These are phyloP conservation scores for Ceratobasidium sp. DNA, from an alignment of 1,284 basidiomycete species.

Conservation along the genomic window DNA sequence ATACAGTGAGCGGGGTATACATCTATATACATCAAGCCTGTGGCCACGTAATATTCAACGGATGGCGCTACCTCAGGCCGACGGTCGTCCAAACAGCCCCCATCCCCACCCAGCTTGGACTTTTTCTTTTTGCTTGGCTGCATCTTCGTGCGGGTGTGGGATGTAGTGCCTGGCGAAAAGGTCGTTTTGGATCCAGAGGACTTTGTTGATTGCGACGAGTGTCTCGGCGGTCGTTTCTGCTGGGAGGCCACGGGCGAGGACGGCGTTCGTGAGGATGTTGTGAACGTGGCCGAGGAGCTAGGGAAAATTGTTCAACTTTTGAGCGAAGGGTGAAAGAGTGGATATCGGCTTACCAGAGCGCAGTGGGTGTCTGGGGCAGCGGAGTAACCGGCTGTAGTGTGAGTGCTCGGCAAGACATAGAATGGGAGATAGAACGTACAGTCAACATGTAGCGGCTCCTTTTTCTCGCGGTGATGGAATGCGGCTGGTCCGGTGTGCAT, in stretches of 20 bases:
- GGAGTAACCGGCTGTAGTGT: no score
- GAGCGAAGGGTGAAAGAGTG: neutral
- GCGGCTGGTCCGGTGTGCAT: conserved; percentile 46
- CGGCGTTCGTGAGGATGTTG: conserved; percentile 30
- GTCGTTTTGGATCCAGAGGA: conserved; percentile 47
- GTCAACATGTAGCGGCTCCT: conserved; percentile 47
- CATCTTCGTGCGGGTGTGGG: neutral
- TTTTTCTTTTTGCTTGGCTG: neutral
- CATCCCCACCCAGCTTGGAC: conserved; percentile 17
- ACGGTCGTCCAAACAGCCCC: conserved; percentile 26
- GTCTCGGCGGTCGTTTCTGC: conserved; percentile 39
- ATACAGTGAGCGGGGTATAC: conserved; percentile 15
- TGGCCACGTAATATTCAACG: no score
- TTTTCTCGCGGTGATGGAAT: conserved; percentile 47
- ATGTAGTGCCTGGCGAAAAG: conserved; percentile 46
- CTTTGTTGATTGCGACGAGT: conserved; percentile 38
- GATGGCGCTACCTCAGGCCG: neutral
- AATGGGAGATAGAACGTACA: conserved; percentile 10
- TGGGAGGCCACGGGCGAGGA: conserved; percentile 40
- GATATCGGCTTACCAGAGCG: conserved; percentile 23
- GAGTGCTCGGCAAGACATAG: neutral
- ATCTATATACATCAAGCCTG: no score
- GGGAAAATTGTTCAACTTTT: neutral
- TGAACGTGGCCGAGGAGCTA: conserved; percentile 40
- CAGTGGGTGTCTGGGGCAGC: conserved; percentile 41